Base-by-base conservation (phyloP, 176 grass and related monocot species). In the Coix lacrymajobi region DNA sequence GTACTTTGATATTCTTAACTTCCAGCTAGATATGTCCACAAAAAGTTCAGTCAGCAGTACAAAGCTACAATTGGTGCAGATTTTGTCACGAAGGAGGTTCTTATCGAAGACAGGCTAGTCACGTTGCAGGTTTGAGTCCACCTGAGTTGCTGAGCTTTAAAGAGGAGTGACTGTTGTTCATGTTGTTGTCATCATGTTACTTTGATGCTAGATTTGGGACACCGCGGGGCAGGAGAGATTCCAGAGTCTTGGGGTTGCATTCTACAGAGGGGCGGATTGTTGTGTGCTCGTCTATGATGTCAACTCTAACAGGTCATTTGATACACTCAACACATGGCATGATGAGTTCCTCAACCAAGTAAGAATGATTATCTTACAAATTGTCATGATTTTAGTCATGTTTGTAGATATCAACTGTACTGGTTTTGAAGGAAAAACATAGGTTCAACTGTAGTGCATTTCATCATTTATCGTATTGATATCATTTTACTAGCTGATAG, bases 221-320 rank as follows among this genome's bases (percentile, higher is more conserved):
- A 99, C 97, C 0, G 93, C 93, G 7, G 93, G 97, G 72, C 97
- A 99, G 86, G 93, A 99, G 89, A 94, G 97, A 58, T 99, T 99
- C 81, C 97, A 99, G 71, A 99, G 97, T 66, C 93, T 99, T 49
- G 97, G 97, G 48, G 97, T 99, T 30, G 97, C 97, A 1, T 99
- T 99, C 76, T 99, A 99, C 64, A 92, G 97, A 92, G 97, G 97
- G 12, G 93, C 97, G 3, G 97, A 99, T 71, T 99, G 93, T 29
- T 99, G 97, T 79, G 97, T 94, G 81, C 90, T 99, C 17, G 97
- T 99, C 75, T 99, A 99, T 85, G 97, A 99, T 87, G 97, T 99
- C 15, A 99, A 99, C 83, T 84, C 74, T 61, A 90, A 89, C 70
- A 92, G 76, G 75, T 94, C 97, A 51, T 99, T 99, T 73, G 97